Evolutionary conservation across 176 grass and related monocot species (phyloP), one percentile per base, ranked within the genome.

Genomic region (Pharus latifolius): DNA sequence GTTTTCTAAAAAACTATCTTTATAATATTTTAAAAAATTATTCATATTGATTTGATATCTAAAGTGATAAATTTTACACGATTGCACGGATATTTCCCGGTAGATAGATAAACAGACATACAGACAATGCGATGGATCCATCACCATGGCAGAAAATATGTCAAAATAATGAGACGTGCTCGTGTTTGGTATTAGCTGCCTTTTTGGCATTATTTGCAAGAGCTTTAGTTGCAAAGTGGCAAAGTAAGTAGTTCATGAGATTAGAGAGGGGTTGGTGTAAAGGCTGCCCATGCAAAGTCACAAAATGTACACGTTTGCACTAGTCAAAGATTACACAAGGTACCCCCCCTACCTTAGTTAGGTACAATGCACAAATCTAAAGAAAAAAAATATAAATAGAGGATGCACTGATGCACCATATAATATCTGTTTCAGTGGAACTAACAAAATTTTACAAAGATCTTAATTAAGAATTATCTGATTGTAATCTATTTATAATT

Each of bases 341-440:
- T 9, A 69, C 10, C 19, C 19, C 5, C 41, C 50, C 67, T 65
- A 78, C 49, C 59, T 49, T 50, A 66, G 51, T 84, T 84, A 59
- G 67, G 74, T 59, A 51, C 24, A 78, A 66, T 49, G 24, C 63
- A 53, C 40, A 41, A 14, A 75, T 10, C 30, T 9, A 23, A 17
- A 48, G 42, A 23, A 51, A 25, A 46, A 0, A 14, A 18, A 50
- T 37, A 8, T 63, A 13, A 4, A 3, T 32, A 18, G 12, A 56
- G 12, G 38, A 31, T 42, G 26, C 19, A n/a, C 15, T 65, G 40
- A 12, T 65, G 19, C 44, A 67, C 19, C 44, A n/a, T n/a, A n/a
- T n/a, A n/a, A n/a, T n/a, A n/a, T n/a, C 8, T 79, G 56, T 63
- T 35, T 35, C 20, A 38, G 19, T 47, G 69, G 49, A 34, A 13